Percentiles rank a stretch among this genome's conserved stretches.
phyloP scores from a whole-genome alignment of 2,329 filamentous ascomycete species.

The Chaetoscypha palmicola region DNA sequence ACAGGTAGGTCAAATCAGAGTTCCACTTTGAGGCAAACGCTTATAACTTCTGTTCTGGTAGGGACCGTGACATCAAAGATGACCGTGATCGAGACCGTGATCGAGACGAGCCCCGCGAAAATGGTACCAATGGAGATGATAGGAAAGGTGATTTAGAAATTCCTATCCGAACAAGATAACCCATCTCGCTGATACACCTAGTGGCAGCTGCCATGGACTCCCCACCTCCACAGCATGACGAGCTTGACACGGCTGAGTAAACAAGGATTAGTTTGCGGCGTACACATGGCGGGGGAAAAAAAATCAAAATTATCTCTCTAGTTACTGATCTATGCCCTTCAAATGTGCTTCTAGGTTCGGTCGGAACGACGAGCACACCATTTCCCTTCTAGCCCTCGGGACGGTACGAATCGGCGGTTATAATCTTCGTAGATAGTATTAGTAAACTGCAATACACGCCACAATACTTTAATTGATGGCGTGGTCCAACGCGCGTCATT shows the following conservation, averaged over 20 bases:
- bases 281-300: slow-evolving; percentile 16
- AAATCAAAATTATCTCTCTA: slow-evolving; percentile 21
- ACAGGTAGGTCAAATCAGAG: slow-evolving; percentile 37
- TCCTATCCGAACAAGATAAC: slow-evolving; percentile 14
- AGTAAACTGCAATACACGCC: not conserved
- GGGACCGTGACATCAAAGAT: slow-evolving; percentile 42
- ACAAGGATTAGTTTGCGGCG: slow-evolving; percentile 22
- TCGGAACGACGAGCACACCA: slow-evolving; percentile 7
- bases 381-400: slow-evolving; percentile 8
- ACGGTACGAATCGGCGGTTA: slow-evolving; percentile 8
- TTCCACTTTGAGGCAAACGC: not conserved
- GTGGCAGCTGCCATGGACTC: slow-evolving; percentile 56
- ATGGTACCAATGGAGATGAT: slow-evolving; percentile 76
- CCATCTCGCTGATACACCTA: slow-evolving; percentile 22
- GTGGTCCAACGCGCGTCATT: too few species aligned
- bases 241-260: slow-evolving; percentile 88
- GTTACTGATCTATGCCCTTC: slow-evolving; percentile 26
- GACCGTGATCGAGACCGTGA: slow-evolving; percentile 55
- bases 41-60: slow-evolving; percentile 13
- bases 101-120: slow-evolving; percentile 68
- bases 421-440: slow-evolving; percentile 14
- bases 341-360: slow-evolving; percentile 31
- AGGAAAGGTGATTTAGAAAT: slow-evolving; percentile 63
- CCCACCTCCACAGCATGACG: slow-evolving; percentile 79
- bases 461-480: too few species aligned